These are phyloP conservation scores for Linnemannia schmuckeri DNA, from an alignment of 192 early-diverging fungal species.

Conservation along the genomic window DNA sequence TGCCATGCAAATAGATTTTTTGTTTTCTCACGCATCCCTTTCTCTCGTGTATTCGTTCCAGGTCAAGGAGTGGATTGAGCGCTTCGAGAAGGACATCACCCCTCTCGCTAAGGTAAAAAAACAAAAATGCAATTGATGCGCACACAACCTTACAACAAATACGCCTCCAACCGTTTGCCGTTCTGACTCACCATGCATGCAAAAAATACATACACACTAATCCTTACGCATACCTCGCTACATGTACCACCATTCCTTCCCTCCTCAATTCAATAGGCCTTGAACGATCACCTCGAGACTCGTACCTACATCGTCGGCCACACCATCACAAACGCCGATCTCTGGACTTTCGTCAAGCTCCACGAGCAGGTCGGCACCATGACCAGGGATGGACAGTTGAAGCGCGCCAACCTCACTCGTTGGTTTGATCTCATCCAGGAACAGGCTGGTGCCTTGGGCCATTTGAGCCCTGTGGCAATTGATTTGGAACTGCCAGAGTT, in stretches of 20 bases:
- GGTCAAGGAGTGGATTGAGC: constrained; percentile 50
- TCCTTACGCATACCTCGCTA: not conserved
- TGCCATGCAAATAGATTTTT: not conserved
- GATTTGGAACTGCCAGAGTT: constrained; percentile 65
- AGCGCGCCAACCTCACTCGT: constrained; percentile 71
- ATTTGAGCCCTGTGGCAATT: constrained; percentile 63
- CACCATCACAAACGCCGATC: constrained; percentile 73
- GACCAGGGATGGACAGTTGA: constrained; percentile 69
- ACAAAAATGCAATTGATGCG: no score
- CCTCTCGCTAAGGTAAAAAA: constrained; percentile 46
- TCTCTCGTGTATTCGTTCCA: not conserved
- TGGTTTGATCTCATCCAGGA: constrained; percentile 89
- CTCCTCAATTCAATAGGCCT: constrained; percentile 24
- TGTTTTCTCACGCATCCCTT: not conserved
- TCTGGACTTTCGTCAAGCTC: constrained; percentile 76
- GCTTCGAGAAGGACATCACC: constrained; percentile 46
- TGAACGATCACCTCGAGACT: constrained; percentile 74
- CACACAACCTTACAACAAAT: not conserved
- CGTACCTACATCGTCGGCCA: constrained; percentile 78
- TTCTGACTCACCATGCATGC: not conserved
- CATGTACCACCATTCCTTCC: no score
- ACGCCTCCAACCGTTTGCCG: not conserved
- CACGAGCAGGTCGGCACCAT: constrained; percentile 67
- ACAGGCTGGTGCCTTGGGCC: constrained; percentile 62
- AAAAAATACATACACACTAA: not conserved